Base-by-base conservation (phyloP, 768 basidiomycete genomes). In the Lentinula aciculospora region DNA sequence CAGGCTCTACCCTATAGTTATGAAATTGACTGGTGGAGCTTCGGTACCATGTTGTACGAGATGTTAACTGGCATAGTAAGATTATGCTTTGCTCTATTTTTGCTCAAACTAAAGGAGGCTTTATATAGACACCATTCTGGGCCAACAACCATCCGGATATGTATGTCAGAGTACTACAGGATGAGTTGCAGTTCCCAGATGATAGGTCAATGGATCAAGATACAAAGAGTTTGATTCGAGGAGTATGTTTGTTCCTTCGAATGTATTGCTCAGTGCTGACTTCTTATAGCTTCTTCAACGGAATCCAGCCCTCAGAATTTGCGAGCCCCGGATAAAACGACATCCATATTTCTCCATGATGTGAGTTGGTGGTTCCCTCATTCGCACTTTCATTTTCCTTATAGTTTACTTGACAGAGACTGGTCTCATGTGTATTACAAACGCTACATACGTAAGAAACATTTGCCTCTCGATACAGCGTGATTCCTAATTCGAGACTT, bases 11-110 rank as follows among this genome's bases (percentile, higher is more conserved):
- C 86, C 19, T 96, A 98, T 68, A 87, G 88, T 62, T 98, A 94
- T 66, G 92, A 94, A 63, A 93, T 96, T 21, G 96, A 98, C 69
- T 96, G 94, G 92, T 99, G 94, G 95, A 92, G 89, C 62, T 89
- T 96, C 65, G 96, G 96, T 34, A 98, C 96, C 61, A 96, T 98
- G 90, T 74, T 98, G 59, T 94, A 92, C 69, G 96, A 98, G 76
- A 96, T 97, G 89, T 74, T 98, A 72, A 91, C 92, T 37, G 96
- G 96, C 27, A 89, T 95, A 62, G 94, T 95, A 71, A 77, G 89
- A 31, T 59, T 34, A 49, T 65, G 46, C 54, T 47, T 28, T n/a
- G n/a, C n/a, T n/a, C n/a, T n/a, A n/a, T n/a, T n/a, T n/a, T n/a
- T n/a, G n/a, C n/a, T n/a, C n/a, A n/a, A n/a, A n/a, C n/a, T n/a